Base-by-base conservation (phyloP, 345 rosid genomes). In the Moricandia moricandioides region DNA sequence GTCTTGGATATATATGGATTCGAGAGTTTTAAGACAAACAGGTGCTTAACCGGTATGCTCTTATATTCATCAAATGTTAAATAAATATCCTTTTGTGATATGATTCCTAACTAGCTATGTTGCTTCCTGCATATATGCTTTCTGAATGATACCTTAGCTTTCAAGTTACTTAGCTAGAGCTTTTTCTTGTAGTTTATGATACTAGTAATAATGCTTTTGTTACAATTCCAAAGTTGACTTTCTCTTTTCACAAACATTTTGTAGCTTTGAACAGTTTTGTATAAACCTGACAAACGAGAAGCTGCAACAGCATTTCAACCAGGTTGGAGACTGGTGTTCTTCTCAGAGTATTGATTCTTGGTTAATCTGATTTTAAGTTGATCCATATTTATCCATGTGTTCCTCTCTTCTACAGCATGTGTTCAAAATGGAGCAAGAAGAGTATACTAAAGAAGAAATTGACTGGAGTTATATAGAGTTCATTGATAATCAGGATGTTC, bases 11-110 rank as follows among this genome's bases (percentile, higher is more conserved):
- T 95, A 72, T 95, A 95, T 84, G 98, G 99, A 82, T 95, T 95
- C 73, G 99, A 95, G 89, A 95, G 97, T 95, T 95, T 95, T 89
- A 90, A 95, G 96, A 95, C 98, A 87, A 95, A 95, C 99, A 95
- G 99, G 99, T 95, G 99, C 99, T 88, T 89, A 83, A 80, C 90
- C 66, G 97, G 99, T 92, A 92, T 67, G 96, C 96, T 84, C 81
- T 89, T 85, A 64, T 80, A 79, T 84, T 87, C 88, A 73, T 86
- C 73, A 73, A 78, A 80, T 73, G 81, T 73, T 69, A 29, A 29
- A 77, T n/a, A 45, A 33, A 45, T 70, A 57, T 65, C 67, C 67
- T 70, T 70, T 34, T 56, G 67, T 39, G 4, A 34, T 39, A 71
- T 70, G 72, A 47, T 76, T 51, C 24, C 9, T 34, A 1, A 43